These are phyloP conservation scores for Xylaria grammica DNA, from an alignment of 495 filamentous ascomycete genomes.

Conservation along the genomic window DNA sequence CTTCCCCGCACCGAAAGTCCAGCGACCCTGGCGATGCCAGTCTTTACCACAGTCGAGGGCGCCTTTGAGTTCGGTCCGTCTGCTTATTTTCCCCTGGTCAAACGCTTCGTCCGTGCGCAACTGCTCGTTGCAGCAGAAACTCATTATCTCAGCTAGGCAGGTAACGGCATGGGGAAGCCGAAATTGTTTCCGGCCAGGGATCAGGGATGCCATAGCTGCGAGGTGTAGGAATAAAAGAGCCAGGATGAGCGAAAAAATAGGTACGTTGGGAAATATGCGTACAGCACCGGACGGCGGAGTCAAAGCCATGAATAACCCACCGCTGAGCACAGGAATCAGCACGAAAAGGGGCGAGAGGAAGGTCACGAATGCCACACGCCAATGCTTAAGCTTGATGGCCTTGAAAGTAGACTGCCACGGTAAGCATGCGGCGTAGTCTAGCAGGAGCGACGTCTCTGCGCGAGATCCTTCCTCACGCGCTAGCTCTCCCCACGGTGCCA, in stretches of 20 bases:
- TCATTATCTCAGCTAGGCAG: conserved; percentile 76
- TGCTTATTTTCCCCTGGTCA: conserved; percentile 30
- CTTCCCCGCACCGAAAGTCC: conserved; percentile 42
- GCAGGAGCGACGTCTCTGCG: conserved; percentile 71
- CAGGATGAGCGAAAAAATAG: conserved; percentile 72
- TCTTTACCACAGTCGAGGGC: conserved; percentile 40
- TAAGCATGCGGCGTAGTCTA: conserved; percentile 70
- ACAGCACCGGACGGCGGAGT: conserved; percentile 59
- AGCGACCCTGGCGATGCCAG: conserved; percentile 41
- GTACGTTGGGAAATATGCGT: conserved; percentile 70
- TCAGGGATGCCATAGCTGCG: conserved; percentile 48
- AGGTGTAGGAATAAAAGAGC: conserved; percentile 70
- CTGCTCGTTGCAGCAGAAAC: conserved; percentile 72
- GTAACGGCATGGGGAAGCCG: conserved; percentile 72
- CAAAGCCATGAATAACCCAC: conserved; percentile 82
- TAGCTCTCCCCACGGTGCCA: conserved; percentile 77
- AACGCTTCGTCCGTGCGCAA: conserved; percentile 73
- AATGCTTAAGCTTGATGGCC: conserved; percentile 70
- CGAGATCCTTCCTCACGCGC: conserved; percentile 59
- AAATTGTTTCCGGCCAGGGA: conserved; percentile 62
- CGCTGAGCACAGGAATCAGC: conserved; percentile 74
- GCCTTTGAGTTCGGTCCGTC: conserved; percentile 35
- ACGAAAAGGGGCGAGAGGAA: conserved; percentile 67
- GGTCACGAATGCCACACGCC: conserved; percentile 71
- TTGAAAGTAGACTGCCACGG: conserved; percentile 67